Evolutionary conservation across 2,329 filamentous ascomycete species (phyloP).

Genomic region (Corynespora cassiicola): DNA sequence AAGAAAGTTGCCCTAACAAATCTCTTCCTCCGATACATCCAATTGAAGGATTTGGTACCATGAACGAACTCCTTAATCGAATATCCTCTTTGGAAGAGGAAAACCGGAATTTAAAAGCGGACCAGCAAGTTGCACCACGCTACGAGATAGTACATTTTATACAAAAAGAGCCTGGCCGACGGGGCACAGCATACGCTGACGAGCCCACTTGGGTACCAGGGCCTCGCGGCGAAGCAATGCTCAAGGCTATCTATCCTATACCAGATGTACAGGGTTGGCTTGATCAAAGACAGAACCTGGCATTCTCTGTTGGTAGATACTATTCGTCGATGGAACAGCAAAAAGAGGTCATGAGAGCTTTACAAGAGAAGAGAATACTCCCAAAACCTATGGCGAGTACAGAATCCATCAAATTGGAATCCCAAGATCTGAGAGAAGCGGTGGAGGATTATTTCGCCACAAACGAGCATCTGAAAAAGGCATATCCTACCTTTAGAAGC

Average conservation of each 20-base stretch:
- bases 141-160: no score
- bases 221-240: neutral
- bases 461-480: neutral
- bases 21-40: no score
- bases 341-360: constrained; percentile 7
- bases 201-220: constrained; percentile 1
- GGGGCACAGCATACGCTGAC: constrained; percentile 1
- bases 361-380: constrained; percentile 4
- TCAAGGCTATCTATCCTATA: constrained; percentile 6
- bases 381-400: constrained; percentile 5
- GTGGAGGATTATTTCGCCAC: constrained; percentile 1
- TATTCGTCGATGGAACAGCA: constrained; percentile 6
- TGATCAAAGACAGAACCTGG: constrained; percentile 8
- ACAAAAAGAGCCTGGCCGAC: no score
- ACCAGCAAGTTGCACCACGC: no score
- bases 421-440: constrained; percentile 9
- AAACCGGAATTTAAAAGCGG: no score
- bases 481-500: constrained; percentile 1
- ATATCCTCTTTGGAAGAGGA: no score
- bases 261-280: constrained; percentile 9
- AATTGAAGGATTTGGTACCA: no score
- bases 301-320: constrained; percentile 5
- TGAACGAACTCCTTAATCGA: no score
- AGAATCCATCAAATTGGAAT: constrained; percentile 3
- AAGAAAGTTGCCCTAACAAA: no score